A percentile compares a stretch with the other conserved stretches of the same genome.
Conservation (phyloP, 805 yeast species). For the Hagleromyces aurorensis region DNA sequence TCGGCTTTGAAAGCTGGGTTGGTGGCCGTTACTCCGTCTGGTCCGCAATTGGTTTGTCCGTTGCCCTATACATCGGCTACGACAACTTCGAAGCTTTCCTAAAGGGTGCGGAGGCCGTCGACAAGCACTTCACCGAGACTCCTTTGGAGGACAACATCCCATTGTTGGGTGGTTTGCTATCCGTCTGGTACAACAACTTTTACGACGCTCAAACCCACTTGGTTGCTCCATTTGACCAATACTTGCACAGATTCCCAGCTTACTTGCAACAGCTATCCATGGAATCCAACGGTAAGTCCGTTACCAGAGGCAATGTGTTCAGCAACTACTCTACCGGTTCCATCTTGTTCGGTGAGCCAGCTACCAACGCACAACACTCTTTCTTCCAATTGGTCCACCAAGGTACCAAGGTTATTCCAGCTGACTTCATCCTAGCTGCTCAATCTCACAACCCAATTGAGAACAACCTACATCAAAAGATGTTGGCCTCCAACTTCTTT, state of each 20-base stretch:
- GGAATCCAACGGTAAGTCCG: constrained; percentile 99
- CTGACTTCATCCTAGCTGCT: constrained; percentile 96
- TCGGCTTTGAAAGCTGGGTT: constrained; percentile 97
- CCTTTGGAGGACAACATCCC: constrained; percentile 92
- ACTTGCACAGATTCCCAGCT: constrained; percentile 98
- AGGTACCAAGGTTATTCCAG: constrained; percentile 95
- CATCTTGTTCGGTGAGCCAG: constrained; percentile 96
- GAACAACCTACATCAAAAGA: constrained; percentile 86
- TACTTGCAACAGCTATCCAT: constrained; percentile 96
- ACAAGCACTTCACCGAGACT: constrained; percentile 76
- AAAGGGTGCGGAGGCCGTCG: constrained; percentile 97
- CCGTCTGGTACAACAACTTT: constrained; percentile 98
- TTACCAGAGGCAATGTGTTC: constrained; percentile 83
- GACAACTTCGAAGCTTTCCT: constrained; percentile 89
- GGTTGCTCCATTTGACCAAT: constrained; percentile 98
- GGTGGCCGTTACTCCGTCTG: constrained; percentile 99
- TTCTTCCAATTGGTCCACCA: constrained; percentile 99
- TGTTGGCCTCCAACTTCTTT: constrained; percentile 98
- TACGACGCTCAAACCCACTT: constrained; percentile 96
- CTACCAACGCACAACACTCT: constrained; percentile 97
- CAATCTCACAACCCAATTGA: constrained; percentile 97
- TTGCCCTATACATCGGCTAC: constrained; percentile 89
- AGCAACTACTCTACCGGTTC: constrained; percentile 95
- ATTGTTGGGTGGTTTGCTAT: constrained; percentile 81
- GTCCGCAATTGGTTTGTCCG: constrained; percentile 97